Percentiles rank a stretch among this genome's conserved stretches.
Conservation (phyloP, 2,329 filamentous ascomycete genomes). For the Geosmithia flava region DNA sequence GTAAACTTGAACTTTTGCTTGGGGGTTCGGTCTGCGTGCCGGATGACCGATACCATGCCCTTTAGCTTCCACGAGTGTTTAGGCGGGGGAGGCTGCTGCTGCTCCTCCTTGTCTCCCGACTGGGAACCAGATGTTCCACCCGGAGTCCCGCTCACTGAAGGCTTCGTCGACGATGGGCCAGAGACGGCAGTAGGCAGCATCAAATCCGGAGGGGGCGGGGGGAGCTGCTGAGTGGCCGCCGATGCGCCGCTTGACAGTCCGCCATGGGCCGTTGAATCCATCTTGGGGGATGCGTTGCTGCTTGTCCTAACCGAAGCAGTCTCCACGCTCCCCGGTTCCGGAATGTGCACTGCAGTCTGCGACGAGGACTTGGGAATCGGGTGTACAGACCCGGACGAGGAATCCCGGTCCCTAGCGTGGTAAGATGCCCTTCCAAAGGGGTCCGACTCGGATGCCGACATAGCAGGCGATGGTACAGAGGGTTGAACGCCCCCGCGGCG, state of each 20-base stretch:
- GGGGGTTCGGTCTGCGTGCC: slow-evolving; percentile 91
- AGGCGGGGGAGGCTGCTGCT: slow-evolving; percentile 50
- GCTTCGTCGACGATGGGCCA: slow-evolving; percentile 21
- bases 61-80: slow-evolving; percentile 98
- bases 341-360: slow-evolving; percentile 6
- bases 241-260: slow-evolving; percentile 11
- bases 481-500: slow-evolving; percentile 48
- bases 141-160: not conserved
- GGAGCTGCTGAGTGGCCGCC: slow-evolving; percentile 18
- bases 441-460: slow-evolving; percentile 24
- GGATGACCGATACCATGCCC: slow-evolving; percentile 90
- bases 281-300: slow-evolving; percentile 16
- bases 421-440: slow-evolving; percentile 20
- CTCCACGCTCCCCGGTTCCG: slow-evolving; percentile 7
- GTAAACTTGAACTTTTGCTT: slow-evolving; percentile 99
- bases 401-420: slow-evolving; percentile 26
- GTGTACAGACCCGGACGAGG: slow-evolving; percentile 8
- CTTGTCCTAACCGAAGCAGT: slow-evolving; percentile 4
- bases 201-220: slow-evolving; percentile 18
- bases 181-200: slow-evolving; percentile 14
- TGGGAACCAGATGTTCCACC: slow-evolving; percentile 10
- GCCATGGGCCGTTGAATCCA: slow-evolving; percentile 17
- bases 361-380: slow-evolving; percentile 11
- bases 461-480: slow-evolving; percentile 35
- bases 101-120: slow-evolving; percentile 22